Base-by-base conservation (phyloP, 768 basidiomycete genomes). In the Ramaria rubella region DNA sequence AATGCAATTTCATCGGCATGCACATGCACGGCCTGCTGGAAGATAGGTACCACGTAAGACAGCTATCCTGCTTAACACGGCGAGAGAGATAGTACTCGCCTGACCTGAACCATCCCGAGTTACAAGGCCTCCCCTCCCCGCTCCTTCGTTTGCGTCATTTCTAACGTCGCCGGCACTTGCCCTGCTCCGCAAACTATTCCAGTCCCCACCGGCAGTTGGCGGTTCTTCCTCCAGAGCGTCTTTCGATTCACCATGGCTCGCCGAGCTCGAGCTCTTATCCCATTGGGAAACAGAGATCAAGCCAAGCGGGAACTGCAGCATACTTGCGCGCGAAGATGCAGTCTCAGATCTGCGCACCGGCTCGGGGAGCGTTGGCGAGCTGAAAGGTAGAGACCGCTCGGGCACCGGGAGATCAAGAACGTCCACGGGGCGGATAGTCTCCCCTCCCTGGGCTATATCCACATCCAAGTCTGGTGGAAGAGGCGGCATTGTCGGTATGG, bases 161-260 rank as follows among this genome's bases (percentile, higher is more conserved):
- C 29, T 6, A 15, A 12, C 29, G 11, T 51, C 49, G 29, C 31
- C 27, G n/a, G 43, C 5, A 43, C 40, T 34, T 34, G 15, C 21
- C 27, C 33, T 56, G 55, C 55, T 72, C 58, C 80, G 73, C 59
- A 60, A n/a, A 36, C 51, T 49, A n/a, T 38, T 60, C 87, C 87
- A 89, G 4, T 78, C 72, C 54, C 78, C 79, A 19, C 75, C 75
- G 24, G 86, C 81, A 55, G 65, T 65, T 2, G 87, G 87, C 7
- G 87, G 87, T 23, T 76, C 82, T 31, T 87, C 83, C 59, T 90
- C 87, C 15, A 87, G 70, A 5, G 86, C 64, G 63, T 88, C 85
- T 23, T 24, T 36, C 26, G 19, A 23, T 14, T 48, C 34, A n/a
- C 43, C 29, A 49, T 30, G 27, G 36, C 23, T 26, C 6, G 51